These are phyloP conservation scores for Alternaria metachromatica DNA, from an alignment of 2,329 filamentous ascomycete species.

Conservation along the genomic window DNA sequence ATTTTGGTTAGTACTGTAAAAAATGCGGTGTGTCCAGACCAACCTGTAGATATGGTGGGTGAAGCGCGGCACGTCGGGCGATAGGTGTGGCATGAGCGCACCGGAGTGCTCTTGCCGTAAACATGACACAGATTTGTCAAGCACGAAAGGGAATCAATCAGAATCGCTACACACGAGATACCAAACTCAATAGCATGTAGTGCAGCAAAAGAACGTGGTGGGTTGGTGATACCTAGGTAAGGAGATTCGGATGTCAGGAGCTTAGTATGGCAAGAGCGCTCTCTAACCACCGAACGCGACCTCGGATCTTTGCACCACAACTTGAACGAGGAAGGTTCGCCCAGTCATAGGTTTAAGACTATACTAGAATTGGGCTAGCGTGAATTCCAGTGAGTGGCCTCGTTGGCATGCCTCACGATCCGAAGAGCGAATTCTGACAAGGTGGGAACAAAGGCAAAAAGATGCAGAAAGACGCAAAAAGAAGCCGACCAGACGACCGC, in stretches of 20 bases:
- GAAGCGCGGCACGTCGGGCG: background rate
- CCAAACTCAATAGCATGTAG: background rate
- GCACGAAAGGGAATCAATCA: background rate
- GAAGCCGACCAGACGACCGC: background rate
- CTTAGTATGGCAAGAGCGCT: background rate
- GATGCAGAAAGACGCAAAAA: conserved; percentile 13
- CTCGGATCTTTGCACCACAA: background rate
- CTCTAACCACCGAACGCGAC: background rate
- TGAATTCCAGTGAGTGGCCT: background rate
- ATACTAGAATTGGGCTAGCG: background rate
- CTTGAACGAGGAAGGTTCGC: background rate
- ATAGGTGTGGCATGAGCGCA: background rate
- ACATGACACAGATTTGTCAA: background rate
- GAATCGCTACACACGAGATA: background rate
- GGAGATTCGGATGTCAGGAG: background rate
- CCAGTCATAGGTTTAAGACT: background rate
- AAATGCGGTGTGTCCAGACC: background rate
- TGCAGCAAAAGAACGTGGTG: background rate
- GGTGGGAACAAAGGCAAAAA: background rate
- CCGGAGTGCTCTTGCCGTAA: conserved; percentile 1
- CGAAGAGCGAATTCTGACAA: background rate
- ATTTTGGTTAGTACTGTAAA: background rate
- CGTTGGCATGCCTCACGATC: background rate
- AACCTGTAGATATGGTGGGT: background rate
- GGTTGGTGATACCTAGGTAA: background rate